Evolutionary conservation across 2,329 filamentous ascomycete species (phyloP), one percentile per base, ranked within the genome.

Genomic region (Macrophomina pseudophaseolina): DNA sequence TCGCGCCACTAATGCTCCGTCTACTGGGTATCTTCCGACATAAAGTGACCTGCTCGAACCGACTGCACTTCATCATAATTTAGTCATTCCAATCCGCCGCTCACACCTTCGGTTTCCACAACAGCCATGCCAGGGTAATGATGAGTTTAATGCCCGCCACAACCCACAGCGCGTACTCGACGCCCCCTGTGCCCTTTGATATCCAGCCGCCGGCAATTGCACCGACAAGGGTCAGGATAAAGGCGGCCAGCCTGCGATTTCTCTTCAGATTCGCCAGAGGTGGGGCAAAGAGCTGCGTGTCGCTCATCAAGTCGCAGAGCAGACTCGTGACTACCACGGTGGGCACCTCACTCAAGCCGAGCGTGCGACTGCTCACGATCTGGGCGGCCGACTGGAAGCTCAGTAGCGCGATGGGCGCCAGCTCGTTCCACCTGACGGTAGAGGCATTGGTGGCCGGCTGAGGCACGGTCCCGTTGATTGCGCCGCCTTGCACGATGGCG

Each of bases 261-360:
- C 86, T 77, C 73, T 88, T 85, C 0, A 81, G 75, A 66, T 87
- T 85, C 1, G 75, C 72, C 12, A 76, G 68, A 1, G 80, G 68
- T 1, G 72, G 74, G 0, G 75, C 75, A 4, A 86, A 75, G n/a
- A 88, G 68, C 8, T 81, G 80, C 9, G 82, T 79, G 72, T 93
- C 90, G 1, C 88, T 90, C 71, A 92, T 92, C 23, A 94, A 74
- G 75, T 94, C 92, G 74, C 91, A 93, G 80, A 94, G 94, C 69
- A 92, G 88, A 74, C 90, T 93, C 1, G 92, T 94, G 67, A 95
- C 78, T 3, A 94, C 92, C 16, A 93, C 91, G 68, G 90, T 93
- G 0, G 91, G 93, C 23, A 94, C 80, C 2, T 88, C 87, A 67
- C 88, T 88, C 74, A 89, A 90, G 72, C 88, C 85, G 68, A 94